Evolutionary conservation across 495 filamentous ascomycete species (phyloP).

Genomic region (Penicillium waksmanii): DNA sequence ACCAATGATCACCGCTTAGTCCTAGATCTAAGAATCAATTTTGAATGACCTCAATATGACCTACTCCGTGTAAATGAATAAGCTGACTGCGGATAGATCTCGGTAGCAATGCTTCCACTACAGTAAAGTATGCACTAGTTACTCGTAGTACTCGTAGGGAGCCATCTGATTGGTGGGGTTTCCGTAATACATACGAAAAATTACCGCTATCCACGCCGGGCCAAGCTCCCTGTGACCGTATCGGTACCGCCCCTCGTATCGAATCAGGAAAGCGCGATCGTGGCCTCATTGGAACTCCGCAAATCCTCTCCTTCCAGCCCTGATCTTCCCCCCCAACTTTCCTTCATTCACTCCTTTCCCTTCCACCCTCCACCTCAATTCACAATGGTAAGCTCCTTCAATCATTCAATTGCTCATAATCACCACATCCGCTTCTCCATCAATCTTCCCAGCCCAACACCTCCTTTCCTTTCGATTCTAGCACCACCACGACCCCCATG

Average conservation of each 20-base stretch:
- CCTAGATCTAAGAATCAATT: constrained; percentile 19
- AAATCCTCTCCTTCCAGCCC: constrained; percentile 32
- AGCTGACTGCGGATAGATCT: no score
- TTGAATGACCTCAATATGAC: constrained; percentile 12
- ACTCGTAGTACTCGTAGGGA: background rate
- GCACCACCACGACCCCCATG: background rate
- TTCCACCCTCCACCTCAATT: constrained; percentile 12
- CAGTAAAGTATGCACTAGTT: background rate
- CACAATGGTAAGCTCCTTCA: constrained; percentile 43
- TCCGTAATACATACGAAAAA: constrained; percentile 17
- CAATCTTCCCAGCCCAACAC: constrained; percentile 5
- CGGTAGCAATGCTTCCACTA: background rate
- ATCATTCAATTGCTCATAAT: constrained; percentile 19
- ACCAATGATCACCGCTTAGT: constrained; percentile 19
- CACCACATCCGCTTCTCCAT: background rate
- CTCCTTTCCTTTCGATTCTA: constrained; percentile 15
- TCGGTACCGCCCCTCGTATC: constrained; percentile 28
- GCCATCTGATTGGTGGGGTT: constrained; percentile 24
- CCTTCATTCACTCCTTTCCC: constrained; percentile 22
- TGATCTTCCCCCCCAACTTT: constrained; percentile 16
- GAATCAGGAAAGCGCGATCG: constrained; percentile 46
- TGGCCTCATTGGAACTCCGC: constrained; percentile 46
- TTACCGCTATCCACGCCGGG: background rate
- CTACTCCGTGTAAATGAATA: background rate
- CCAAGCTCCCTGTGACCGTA: constrained; percentile 8